Evolutionary conservation across 163 green algal species (phyloP).

Genomic region (Trebouxia gelatinosa): DNA sequence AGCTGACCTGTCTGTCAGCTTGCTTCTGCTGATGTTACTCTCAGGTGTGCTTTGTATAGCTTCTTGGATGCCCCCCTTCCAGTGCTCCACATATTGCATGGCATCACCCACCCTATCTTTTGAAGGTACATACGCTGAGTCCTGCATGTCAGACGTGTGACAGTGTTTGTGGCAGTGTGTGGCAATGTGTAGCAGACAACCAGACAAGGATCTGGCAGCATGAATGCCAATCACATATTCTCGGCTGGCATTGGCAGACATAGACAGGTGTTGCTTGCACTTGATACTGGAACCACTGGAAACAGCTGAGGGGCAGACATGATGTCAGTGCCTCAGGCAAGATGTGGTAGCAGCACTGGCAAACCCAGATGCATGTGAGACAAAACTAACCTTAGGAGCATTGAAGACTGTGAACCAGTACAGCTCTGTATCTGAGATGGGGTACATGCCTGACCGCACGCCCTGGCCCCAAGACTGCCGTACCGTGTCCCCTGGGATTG

Average conservation of each 20-base stretch:
- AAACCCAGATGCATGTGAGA: too few species aligned
- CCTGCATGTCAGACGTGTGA: too few species aligned
- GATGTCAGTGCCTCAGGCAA: too few species aligned
- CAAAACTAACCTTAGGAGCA: slow-evolving; percentile 17
- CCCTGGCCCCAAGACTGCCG: slow-evolving; percentile 66
- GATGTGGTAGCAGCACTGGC: too few species aligned
- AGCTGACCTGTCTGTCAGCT: slow-evolving; percentile 67
- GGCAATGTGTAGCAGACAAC: too few species aligned
- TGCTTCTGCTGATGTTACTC: slow-evolving; percentile 54
- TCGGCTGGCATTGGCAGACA: too few species aligned
- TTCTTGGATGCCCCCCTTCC: slow-evolving; percentile 54
- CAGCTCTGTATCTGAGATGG: slow-evolving; percentile 57
- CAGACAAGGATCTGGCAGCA: too few species aligned
- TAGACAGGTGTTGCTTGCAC: too few species aligned
- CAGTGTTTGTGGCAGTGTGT: too few species aligned
- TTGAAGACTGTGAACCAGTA: slow-evolving; percentile 85
- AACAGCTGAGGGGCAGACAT: too few species aligned
- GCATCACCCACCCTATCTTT: slow-evolving; percentile 49
- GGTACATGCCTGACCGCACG: slow-evolving; percentile 82
- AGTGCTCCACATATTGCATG: slow-evolving; percentile 55
- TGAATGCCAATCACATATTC: too few species aligned
- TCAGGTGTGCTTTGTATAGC: slow-evolving; percentile 52
- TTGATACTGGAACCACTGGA: too few species aligned
- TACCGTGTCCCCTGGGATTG: slow-evolving; percentile 52
- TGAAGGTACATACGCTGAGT: background rate